phyloP scores from a whole-genome alignment of 495 filamentous ascomycete genomes.

The Neurospora intermedia region DNA sequence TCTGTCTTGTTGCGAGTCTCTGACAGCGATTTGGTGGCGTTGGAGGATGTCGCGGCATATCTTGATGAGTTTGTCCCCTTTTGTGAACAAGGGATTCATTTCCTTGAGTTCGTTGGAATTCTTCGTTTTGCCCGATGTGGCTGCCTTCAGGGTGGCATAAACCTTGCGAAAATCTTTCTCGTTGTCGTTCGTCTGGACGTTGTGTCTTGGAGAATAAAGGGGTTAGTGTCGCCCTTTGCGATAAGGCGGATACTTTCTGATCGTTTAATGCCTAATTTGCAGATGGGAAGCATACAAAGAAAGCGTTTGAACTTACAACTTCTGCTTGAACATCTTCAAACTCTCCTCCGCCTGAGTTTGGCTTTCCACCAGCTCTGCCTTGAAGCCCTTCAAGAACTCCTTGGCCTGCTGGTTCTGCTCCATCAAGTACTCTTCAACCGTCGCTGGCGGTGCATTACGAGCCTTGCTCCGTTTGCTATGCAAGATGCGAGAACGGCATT shows the following conservation, averaged over 20 bases:
- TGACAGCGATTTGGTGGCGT: constrained; percentile 9
- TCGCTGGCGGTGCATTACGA: constrained; percentile 4
- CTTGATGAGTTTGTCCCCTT: constrained; percentile 8
- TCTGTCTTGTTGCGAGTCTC: background rate
- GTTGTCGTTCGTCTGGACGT: background rate
- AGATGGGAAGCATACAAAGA: background rate
- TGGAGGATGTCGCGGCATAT: constrained; percentile 11
- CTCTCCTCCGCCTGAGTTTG: constrained; percentile 10
- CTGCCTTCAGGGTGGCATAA: background rate
- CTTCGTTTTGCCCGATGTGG: background rate
- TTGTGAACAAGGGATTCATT: constrained; percentile 9
- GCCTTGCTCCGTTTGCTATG: background rate
- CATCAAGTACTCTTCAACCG: constrained; percentile 16
- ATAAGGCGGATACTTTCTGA: background rate
- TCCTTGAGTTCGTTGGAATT: background rate
- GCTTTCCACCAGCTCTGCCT: constrained; percentile 12
- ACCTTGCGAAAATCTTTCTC: background rate
- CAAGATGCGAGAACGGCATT: background rate
- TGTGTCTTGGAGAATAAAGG: background rate
- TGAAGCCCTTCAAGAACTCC: constrained; percentile 22
- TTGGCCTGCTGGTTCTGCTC: constrained; percentile 19
- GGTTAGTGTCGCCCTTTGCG: background rate
- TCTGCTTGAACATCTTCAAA: constrained; percentile 6
- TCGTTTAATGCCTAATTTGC: background rate
- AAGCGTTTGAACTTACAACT: constrained; percentile 8